phyloP scores from a whole-genome alignment of 768 basidiomycete genomes.

The Sutorius australiensis region DNA sequence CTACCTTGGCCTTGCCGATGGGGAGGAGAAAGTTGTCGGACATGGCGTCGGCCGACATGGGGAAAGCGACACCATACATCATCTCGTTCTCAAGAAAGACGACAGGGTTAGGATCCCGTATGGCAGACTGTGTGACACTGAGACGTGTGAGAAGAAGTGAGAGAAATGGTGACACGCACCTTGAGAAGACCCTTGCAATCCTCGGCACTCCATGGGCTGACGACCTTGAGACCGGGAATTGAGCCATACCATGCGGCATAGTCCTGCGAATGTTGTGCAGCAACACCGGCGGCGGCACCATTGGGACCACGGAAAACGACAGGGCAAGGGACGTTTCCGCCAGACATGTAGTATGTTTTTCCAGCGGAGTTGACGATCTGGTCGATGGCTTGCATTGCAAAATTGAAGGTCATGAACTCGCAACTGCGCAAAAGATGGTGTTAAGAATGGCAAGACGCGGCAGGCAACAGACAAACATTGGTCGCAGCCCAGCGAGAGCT shows the following conservation, averaged over 20 bases:
- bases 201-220: constrained; percentile 97
- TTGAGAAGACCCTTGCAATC: constrained; percentile 99
- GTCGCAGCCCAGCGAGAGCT: constrained; percentile 90
- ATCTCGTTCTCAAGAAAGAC: constrained; percentile 99
- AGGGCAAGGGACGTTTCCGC: constrained; percentile 96
- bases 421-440: constrained; percentile 48
- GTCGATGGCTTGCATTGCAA: constrained; percentile 99
- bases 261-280: constrained; percentile 95
- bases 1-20: constrained; percentile 97
- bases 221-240: constrained; percentile 94
- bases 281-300: constrained; percentile 96
- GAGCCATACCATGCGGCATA: constrained; percentile 94
- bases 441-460: constrained; percentile 6
- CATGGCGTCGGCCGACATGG: constrained; percentile 92
- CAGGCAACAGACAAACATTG: constrained; percentile 55
- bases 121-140: constrained; percentile 63
- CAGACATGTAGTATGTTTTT: constrained; percentile 99
- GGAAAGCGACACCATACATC: constrained; percentile 96
- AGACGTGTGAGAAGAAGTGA: background rate
- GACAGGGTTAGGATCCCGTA: constrained; percentile 97
- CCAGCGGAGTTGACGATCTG: constrained; percentile 99
- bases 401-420: constrained; percentile 99
- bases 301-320: constrained; percentile 99
- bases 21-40: constrained; percentile 93
- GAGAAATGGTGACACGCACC: constrained; percentile 40